These are phyloP conservation scores for Salix exigua DNA, from an alignment of 345 rosid species.

Conservation along the genomic window DNA sequence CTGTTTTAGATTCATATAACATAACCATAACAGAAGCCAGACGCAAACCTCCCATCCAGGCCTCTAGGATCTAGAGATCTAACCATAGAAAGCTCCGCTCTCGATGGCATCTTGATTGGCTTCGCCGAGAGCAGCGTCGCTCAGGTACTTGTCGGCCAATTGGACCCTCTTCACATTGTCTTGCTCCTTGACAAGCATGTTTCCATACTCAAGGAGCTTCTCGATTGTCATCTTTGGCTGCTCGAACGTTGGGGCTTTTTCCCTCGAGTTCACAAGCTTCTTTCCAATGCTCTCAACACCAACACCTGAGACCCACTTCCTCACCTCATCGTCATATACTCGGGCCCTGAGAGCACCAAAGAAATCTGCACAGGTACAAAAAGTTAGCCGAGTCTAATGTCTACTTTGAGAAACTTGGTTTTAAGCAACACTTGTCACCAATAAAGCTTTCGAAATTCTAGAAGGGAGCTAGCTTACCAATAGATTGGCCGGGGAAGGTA, in stretches of 20 bases:
- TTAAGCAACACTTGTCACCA: not conserved
- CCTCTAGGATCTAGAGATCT: constrained; percentile 37
- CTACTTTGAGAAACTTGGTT: not conserved
- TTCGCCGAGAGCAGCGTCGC: constrained; percentile 83
- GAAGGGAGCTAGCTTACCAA: constrained; percentile 40
- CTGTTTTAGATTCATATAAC: not conserved
- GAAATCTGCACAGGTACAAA: constrained; percentile 50
- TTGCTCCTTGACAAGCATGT: constrained; percentile 86
- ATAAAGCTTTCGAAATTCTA: not conserved
- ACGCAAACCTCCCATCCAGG: constrained; percentile 38
- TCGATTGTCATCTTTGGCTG: constrained; percentile 68
- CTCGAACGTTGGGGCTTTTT: constrained; percentile 70
- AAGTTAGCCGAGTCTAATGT: not conserved
- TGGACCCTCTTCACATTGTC: constrained; percentile 97
- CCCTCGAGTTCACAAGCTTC: constrained; percentile 88
- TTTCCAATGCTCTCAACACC: constrained; percentile 68
- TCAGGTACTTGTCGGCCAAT: constrained; percentile 81
- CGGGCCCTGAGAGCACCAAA: constrained; percentile 93
- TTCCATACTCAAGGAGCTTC: constrained; percentile 77
- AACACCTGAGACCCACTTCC: constrained; percentile 64
- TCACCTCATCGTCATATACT: constrained; percentile 95
- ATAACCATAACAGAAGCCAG: not conserved
- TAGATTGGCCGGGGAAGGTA: constrained; percentile 94
- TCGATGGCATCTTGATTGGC: constrained; percentile 69
- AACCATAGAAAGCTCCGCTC: constrained; percentile 74